phyloP scores from a whole-genome alignment of 805 yeast genomes.

The Komagataella pastoris region DNA sequence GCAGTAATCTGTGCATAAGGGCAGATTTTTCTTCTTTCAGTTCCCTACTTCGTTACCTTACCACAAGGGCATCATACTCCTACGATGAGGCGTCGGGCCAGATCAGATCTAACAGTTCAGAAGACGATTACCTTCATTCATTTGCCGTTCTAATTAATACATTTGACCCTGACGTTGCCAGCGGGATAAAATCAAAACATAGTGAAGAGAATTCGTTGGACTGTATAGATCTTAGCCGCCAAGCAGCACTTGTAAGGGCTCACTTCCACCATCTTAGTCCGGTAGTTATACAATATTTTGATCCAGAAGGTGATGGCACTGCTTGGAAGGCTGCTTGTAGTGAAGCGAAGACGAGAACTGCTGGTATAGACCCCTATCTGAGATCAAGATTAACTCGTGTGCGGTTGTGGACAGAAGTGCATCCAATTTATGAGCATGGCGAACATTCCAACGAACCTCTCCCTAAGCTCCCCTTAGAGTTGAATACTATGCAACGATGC shows the following conservation, averaged over 20 bases:
- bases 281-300: conserved; percentile 4
- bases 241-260: not conserved
- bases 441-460: not conserved
- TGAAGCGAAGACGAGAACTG: not conserved
- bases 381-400: not conserved
- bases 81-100: not conserved
- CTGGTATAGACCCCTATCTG: not conserved
- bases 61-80: not conserved
- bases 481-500: not conserved
- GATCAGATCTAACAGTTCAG: conserved; percentile 4
- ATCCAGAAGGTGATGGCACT: not conserved
- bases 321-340: not conserved
- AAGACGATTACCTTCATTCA: conserved; percentile 10
- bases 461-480: not conserved
- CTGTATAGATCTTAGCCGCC: not conserved
- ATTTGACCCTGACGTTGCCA: not conserved
- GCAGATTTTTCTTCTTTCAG: not conserved
- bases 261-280: conserved; percentile 15
- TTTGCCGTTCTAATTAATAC: conserved; percentile 10
- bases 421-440: not conserved
- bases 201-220: conserved; percentile 4
- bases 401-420: not conserved
- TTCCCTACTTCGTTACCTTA: not conserved
- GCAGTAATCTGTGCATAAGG: not conserved
- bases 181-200: not conserved